Evolutionary conservation across 106 monocot species (phyloP).

Genomic region (Dendrobium catenatum): DNA sequence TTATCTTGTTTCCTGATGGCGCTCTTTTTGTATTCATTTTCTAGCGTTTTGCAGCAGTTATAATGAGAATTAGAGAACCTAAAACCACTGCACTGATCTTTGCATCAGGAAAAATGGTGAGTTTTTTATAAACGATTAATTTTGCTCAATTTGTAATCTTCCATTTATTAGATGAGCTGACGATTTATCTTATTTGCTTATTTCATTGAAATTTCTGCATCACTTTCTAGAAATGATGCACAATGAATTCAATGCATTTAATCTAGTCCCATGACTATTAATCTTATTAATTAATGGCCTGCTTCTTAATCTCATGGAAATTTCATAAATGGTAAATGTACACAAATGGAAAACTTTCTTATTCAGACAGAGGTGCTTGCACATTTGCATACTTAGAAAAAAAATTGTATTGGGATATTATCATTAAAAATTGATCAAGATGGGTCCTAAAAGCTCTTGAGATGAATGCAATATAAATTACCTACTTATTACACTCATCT

Average conservation of each 20-base stretch:
- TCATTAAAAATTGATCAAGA: too few species aligned
- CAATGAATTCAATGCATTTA: not conserved
- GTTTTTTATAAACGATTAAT: not conserved
- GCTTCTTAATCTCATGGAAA: too few species aligned
- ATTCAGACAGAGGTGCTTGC: too few species aligned
- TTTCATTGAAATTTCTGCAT: not conserved
- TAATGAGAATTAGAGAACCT: constrained; percentile 47
- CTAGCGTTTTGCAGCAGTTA: constrained; percentile 47
- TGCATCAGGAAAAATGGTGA: constrained; percentile 44
- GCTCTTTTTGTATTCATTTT: not conserved
- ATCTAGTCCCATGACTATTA: not conserved
- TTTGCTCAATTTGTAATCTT: not conserved
- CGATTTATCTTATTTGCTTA: not conserved
- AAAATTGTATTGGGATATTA: too few species aligned
- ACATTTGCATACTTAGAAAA: too few species aligned
- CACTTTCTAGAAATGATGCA: not conserved
- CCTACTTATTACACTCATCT: too few species aligned
- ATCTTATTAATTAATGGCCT: not conserved
- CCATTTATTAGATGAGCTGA: not conserved
- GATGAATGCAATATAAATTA: too few species aligned
- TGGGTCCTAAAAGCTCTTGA: too few species aligned
- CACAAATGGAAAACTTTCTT: too few species aligned
- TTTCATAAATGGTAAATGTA: too few species aligned
- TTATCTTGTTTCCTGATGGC: not conserved
- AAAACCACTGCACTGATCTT: constrained; percentile 42